Conservation (phyloP, 139 green algal genomes). For the Ettlia oleoabundans region DNA sequence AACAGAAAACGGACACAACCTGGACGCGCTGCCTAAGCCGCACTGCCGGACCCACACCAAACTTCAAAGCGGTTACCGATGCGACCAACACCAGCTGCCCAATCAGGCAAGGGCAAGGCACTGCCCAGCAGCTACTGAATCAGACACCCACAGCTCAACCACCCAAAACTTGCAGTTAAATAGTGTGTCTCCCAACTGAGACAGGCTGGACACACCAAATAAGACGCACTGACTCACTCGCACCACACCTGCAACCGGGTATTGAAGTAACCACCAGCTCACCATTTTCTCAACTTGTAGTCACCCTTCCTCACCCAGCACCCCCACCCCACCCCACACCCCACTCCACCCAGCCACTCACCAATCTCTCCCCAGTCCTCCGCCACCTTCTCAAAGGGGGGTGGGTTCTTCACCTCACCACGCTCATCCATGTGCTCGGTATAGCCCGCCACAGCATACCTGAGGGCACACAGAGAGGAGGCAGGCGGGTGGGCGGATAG, state of each 20-base stretch:
- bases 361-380: conserved; percentile 34
- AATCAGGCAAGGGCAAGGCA: neutral
- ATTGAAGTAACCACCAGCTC: too few relatives aligned
- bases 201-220: too few relatives aligned
- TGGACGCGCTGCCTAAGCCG: too few relatives aligned
- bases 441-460: conserved; percentile 28
- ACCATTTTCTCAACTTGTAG: too few relatives aligned
- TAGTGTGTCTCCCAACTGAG: too few relatives aligned
- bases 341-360: neutral
- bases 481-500: neutral
- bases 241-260: too few relatives aligned
- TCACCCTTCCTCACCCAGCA: neutral
- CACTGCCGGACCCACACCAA: too few relatives aligned
- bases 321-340: neutral
- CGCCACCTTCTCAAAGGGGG: conserved; percentile 30
- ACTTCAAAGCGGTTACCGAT: too few relatives aligned
- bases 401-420: conserved; percentile 28
- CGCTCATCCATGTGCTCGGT: conserved; percentile 40
- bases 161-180: too few relatives aligned
- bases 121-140: neutral
- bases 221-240: too few relatives aligned
- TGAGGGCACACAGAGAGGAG: neutral
- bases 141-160: neutral
- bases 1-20: too few relatives aligned
- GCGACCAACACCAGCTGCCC: too few relatives aligned